These are phyloP conservation scores for Lachancea fermentati DNA, from an alignment of 805 yeast species.

Conservation along the genomic window DNA sequence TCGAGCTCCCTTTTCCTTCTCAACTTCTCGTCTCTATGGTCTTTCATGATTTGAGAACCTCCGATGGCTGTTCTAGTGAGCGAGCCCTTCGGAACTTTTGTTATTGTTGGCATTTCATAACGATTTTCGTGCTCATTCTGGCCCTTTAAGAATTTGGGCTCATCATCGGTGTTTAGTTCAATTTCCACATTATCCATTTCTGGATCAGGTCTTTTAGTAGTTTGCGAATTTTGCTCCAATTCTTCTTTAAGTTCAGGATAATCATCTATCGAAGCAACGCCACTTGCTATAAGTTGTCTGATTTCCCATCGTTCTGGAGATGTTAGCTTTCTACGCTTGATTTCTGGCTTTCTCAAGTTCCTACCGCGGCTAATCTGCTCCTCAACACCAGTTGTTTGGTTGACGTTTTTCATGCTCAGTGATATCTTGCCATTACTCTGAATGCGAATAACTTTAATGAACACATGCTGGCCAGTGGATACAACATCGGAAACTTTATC, in stretches of 20 bases:
- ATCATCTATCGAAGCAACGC: conserved; percentile 61
- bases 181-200: conserved; percentile 54
- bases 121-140: conserved; percentile 23
- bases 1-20: conserved; percentile 43
- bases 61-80: conserved; percentile 66
- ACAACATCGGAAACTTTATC: conserved; percentile 56
- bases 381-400: conserved; percentile 60
- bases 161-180: conserved; percentile 55
- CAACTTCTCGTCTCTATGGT: conserved; percentile 54
- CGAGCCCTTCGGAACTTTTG: conserved; percentile 74
- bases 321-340: conserved; percentile 45
- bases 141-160: conserved; percentile 70
- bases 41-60: conserved; percentile 65
- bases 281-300: conserved; percentile 74
- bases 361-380: conserved; percentile 15
- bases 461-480: conserved; percentile 53
- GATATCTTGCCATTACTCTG: conserved; percentile 45
- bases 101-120: conserved; percentile 52
- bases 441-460: conserved; percentile 49
- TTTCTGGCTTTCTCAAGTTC: conserved; percentile 10
- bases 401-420: conserved; percentile 63
- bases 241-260: conserved; percentile 57
- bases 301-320: conserved; percentile 92
- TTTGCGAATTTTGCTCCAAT: conserved; percentile 22
- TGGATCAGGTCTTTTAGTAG: conserved; percentile 5